Conservation (phyloP, 148 eudicot genomes). For the Pouteria glomerata region DNA sequence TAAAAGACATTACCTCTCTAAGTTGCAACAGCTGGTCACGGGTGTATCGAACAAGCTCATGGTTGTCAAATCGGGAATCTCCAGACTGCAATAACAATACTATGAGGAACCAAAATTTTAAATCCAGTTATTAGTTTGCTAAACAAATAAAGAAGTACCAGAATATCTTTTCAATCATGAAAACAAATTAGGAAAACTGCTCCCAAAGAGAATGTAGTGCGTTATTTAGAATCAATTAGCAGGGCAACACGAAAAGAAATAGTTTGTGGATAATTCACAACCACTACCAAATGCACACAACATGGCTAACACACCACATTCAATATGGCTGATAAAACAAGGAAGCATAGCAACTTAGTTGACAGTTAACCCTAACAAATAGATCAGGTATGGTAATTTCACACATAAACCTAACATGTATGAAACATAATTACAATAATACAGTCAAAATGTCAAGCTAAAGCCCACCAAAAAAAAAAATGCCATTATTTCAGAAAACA, state of each 20-base stretch:
- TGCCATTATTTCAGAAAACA: neutral
- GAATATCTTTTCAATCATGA: neutral
- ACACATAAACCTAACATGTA: neutral
- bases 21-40: conserved; percentile 76
- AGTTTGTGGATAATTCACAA: neutral
- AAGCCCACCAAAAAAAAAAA: neutral
- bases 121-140: neutral
- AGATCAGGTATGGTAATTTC: neutral
- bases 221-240: neutral
- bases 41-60: conserved; percentile 67
- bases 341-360: neutral
- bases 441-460: neutral
- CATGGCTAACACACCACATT: neutral
- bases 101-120: neutral
- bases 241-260: neutral
- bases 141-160: neutral
- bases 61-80: conserved; percentile 74
- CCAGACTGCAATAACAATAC: conserved; percentile 45
- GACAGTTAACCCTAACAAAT: neutral
- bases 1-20: conserved; percentile 59
- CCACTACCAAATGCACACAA: neutral
- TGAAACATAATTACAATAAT: neutral
- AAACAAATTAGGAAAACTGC: neutral
- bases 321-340: neutral
- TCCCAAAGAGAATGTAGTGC: neutral